These are phyloP conservation scores for Rhytidhysteron rufulum DNA, from an alignment of 2,329 filamentous ascomycete species.

Conservation along the genomic window DNA sequence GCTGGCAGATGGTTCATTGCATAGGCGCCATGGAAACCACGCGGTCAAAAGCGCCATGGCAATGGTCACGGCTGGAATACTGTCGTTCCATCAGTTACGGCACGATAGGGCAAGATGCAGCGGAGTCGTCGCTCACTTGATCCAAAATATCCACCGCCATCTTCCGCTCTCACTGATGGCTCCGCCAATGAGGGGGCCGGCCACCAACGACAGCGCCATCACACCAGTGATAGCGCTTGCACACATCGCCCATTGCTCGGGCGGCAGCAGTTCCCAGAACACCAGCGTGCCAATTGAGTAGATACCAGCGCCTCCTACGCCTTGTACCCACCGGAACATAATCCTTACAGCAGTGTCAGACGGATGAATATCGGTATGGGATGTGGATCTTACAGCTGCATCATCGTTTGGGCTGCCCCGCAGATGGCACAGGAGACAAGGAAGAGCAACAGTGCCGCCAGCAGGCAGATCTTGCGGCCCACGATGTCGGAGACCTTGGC, in stretches of 20 bases:
- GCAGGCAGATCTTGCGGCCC: conserved; percentile 22
- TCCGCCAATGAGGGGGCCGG: conserved; percentile 14
- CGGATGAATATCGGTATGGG: neutral
- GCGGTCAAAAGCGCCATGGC: neutral
- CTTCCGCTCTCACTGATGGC: conserved; percentile 6
- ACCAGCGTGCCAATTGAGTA: conserved; percentile 25
- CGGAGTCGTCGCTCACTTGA: conserved; percentile 14
- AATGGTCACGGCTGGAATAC: conserved; percentile 9
- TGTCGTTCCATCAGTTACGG: neutral
- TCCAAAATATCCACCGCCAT: conserved; percentile 17
- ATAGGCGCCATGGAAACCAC: conserved; percentile 3
- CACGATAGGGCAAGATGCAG: neutral
- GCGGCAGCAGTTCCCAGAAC: conserved; percentile 24
- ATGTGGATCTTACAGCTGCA: conserved; percentile 19
- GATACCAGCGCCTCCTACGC: conserved; percentile 30
- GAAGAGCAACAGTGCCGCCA: conserved; percentile 25
- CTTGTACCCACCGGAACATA: conserved; percentile 30
- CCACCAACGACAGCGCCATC: conserved; percentile 7
- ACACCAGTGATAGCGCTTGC: conserved; percentile 3
- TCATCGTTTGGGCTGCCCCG: conserved; percentile 24
- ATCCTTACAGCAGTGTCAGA: conserved; percentile 9
- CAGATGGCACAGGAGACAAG: conserved; percentile 29
- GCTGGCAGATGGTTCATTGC: conserved; percentile 1
- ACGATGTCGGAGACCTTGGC: conserved; percentile 32
- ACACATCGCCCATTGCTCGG: conserved; percentile 3